Percentiles rank a stretch among this genome's conserved stretches.
Evolutionary conservation across 1,284 basidiomycete species (phyloP).

Genomic region (Puccinia triticina): DNA sequence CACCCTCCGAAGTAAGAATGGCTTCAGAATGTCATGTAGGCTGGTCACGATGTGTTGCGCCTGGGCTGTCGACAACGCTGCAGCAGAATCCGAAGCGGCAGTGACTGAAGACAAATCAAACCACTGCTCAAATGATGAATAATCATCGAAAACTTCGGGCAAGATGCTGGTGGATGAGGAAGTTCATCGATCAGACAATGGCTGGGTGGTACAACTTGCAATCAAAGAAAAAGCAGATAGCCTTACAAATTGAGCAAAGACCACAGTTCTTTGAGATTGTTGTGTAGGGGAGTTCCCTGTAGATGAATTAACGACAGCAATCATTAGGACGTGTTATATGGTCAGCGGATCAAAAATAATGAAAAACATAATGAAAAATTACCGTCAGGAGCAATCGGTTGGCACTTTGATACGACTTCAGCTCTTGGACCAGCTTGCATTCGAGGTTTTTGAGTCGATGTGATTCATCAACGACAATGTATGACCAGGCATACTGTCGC

Average conservation of each 20-base stretch:
- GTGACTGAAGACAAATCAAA: conserved; percentile 63
- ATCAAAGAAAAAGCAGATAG: conserved; percentile 51
- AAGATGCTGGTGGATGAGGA: conserved; percentile 65
- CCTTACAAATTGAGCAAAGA: conserved; percentile 80
- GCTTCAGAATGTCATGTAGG: conserved; percentile 87
- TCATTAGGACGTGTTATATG: conserved; percentile 28
- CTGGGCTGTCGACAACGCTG: conserved; percentile 66
- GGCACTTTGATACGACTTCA: conserved; percentile 82
- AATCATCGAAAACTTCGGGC: conserved; percentile 85
- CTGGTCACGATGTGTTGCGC: conserved; percentile 73
- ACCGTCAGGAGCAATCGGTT: conserved; percentile 91
- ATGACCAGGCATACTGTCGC: conserved; percentile 77
- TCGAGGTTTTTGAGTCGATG: conserved; percentile 92
- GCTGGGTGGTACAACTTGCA: background rate
- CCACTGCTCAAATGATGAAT: conserved; percentile 89
- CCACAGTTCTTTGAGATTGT: conserved; percentile 93
- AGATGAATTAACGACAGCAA: conserved; percentile 47
- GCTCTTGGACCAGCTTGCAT: conserved; percentile 75
- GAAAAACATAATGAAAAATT: conserved; percentile 73
- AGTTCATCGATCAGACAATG: background rate
- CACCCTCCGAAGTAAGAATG: conserved; percentile 88
- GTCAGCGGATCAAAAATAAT: conserved; percentile 61
- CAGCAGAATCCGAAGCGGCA: conserved; percentile 60
- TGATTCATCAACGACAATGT: conserved; percentile 93
- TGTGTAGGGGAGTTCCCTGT: conserved; percentile 65